Evolutionary conservation across 768 basidiomycete genomes (phyloP), one percentile per base, ranked within the genome.

Genomic region (Steccherinum ochraceum): DNA sequence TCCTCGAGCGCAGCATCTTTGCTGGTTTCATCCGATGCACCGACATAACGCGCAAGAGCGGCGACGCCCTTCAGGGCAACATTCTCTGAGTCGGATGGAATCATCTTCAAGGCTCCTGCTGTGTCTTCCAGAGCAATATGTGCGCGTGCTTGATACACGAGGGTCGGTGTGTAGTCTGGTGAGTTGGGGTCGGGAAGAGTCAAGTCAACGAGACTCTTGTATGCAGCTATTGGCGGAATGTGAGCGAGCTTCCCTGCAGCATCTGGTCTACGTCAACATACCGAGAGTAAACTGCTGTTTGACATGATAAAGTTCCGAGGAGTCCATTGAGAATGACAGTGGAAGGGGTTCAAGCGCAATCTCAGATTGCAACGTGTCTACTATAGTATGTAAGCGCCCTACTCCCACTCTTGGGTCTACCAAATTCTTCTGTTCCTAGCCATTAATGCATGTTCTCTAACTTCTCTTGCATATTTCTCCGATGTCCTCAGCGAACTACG

Each of bases 91-190:
- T 74, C 77, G 18, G 66, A 58, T 41, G 83, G 79, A 20, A 90
- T 61, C 25, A 91, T 62, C 25, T 77, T 67, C 24, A 80, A 61
- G 1, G 81, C 86, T 3, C 76, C 69, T 42, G 77, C 61, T 4
- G 84, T 66, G 52, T 86, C 72, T 45, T 79, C 72, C 3, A 86
- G 76, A 1, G 90, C 89, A 50, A 93, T 80, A 58, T 81, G 73
- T 1, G 90, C 80, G 51, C 91, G 85, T 30, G 86, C 81, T 68
- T 87, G 79, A 73, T 89, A 92, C 24, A 92, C 68, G n/a, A 88
- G 60, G 4, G 76, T 78, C 3, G 80, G 76, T 10, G 69, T 67
- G 64, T 85, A 86, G 58, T 89, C 83, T 13, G 79, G 70, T 4
- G 85, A 84, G 24, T 74, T 72, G 44, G 75, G 60, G 52, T 83